These are phyloP conservation scores for Tulasnella sp. DNA, from an alignment of 768 basidiomycete genomes.

Conservation along the genomic window DNA sequence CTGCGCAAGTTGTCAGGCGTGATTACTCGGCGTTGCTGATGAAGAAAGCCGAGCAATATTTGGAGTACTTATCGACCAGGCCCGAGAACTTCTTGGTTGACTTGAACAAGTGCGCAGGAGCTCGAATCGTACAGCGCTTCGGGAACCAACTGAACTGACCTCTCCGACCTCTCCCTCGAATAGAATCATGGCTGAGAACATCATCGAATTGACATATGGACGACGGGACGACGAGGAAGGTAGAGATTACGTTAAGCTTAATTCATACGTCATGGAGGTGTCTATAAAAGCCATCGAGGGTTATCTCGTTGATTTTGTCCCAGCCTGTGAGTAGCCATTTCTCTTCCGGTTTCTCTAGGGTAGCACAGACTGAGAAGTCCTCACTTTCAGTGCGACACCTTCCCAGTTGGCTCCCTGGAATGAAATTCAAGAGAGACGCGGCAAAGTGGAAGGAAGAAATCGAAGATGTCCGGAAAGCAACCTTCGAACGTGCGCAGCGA, in stretches of 20 bases:
- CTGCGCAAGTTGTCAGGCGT: background rate
- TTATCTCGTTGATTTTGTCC: background rate
- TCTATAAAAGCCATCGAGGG: background rate
- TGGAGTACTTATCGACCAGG: background rate
- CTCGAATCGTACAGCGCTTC: too few relatives aligned
- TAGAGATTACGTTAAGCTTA: background rate
- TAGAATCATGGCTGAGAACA: background rate
- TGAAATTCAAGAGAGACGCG: background rate
- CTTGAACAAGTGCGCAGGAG: background rate
- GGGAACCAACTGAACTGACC: too few relatives aligned
- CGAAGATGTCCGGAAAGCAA: background rate
- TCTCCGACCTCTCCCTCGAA: too few relatives aligned
- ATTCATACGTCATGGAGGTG: background rate
- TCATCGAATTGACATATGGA: background rate
- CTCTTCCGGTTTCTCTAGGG: background rate
- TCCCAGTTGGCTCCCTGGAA: slow-evolving; percentile 7
- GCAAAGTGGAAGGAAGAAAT: background rate
- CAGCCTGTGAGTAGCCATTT: background rate
- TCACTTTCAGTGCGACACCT: background rate
- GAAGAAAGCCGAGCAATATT: background rate
- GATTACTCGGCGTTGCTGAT: background rate
- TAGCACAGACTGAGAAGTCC: too few relatives aligned
- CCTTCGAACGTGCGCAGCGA: background rate
- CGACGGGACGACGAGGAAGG: background rate
- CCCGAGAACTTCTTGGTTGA: background rate